phyloP scores from a whole-genome alignment of 441 rosid genomes.

The Euphorbia celastroides region DNA sequence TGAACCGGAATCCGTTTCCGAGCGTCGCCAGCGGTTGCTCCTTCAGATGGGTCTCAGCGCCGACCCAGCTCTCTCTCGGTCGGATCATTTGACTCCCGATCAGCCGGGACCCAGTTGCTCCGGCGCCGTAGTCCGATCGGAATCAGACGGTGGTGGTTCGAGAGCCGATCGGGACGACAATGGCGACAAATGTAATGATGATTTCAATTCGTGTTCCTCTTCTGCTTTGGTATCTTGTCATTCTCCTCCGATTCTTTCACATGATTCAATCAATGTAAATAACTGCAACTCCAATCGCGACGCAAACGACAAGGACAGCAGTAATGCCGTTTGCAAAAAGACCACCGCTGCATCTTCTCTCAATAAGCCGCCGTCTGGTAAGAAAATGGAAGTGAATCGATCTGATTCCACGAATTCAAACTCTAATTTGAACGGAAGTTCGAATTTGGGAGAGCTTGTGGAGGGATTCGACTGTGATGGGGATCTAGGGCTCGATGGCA shows the following conservation, averaged over 20 bases:
- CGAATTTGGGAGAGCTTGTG: slow-evolving; percentile 28
- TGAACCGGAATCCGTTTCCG: slow-evolving; percentile 76
- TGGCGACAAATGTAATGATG: slow-evolving; percentile 22
- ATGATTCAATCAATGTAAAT: slow-evolving; percentile 35
- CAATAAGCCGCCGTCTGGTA: slow-evolving; percentile 47
- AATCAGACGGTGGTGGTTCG: slow-evolving; percentile 41
- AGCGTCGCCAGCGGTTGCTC: slow-evolving; percentile 65
- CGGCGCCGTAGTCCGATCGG: slow-evolving; percentile 43
- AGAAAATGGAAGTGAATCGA: slow-evolving; percentile 29
- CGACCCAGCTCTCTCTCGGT: slow-evolving; percentile 48
- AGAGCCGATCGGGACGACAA: slow-evolving; percentile 15
- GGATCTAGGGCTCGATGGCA: slow-evolving; percentile 12
- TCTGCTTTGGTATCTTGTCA: slow-evolving; percentile 32
- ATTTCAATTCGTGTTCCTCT: slow-evolving; percentile 23
- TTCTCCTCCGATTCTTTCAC: slow-evolving; percentile 37
- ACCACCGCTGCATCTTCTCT: slow-evolving; percentile 4
- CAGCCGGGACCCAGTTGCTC: slow-evolving; percentile 26
- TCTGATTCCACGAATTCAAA: slow-evolving; percentile 26
- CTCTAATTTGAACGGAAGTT: slow-evolving; percentile 18
- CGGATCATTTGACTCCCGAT: slow-evolving; percentile 34
- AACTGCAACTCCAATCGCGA: slow-evolving; percentile 26
- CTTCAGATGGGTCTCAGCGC: slow-evolving; percentile 65
- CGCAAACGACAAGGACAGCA: slow-evolving; percentile 23
- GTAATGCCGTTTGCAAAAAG: slow-evolving; percentile 19
- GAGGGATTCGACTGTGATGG: slow-evolving; percentile 37